These are phyloP conservation scores for Aspergillus cavernicola DNA, from an alignment of 495 filamentous ascomycete species.

Conservation along the genomic window DNA sequence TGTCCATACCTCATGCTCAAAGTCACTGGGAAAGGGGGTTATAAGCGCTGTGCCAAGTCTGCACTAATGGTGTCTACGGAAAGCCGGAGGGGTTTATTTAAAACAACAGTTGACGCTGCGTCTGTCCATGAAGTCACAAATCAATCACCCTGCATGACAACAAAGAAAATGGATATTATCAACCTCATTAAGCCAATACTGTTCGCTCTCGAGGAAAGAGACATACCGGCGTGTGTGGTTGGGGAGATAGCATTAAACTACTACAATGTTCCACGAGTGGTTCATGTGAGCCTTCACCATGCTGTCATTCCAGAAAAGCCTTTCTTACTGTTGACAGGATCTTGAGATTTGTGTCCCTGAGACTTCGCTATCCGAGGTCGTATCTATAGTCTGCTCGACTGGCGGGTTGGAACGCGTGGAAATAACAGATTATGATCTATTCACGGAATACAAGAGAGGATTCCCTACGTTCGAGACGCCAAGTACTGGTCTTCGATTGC, in stretches of 20 bases:
- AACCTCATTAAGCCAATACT: not conserved
- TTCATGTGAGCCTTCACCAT: constrained; percentile 2
- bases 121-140: not conserved
- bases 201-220: not conserved
- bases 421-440: not conserved
- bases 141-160: not conserved
- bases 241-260: constrained; percentile 8
- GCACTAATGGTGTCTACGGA: not conserved
- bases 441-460: constrained; percentile 4
- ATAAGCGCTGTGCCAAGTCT: not conserved
- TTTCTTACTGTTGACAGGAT: not conserved
- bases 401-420: not conserved
- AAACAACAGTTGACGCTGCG: not conserved
- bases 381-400: not conserved
- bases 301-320: not conserved
- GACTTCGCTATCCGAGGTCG: not conserved
- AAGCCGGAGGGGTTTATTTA: not conserved
- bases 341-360: constrained; percentile 3
- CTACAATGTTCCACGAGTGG: constrained; percentile 5
- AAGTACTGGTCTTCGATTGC: not conserved
- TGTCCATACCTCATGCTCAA: not conserved
- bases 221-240: not conserved
- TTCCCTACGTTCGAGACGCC: not conserved
- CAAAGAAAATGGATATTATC: not conserved
- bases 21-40: not conserved